Evolutionary conservation across 179 eudicot species (phyloP), one percentile per base, ranked within the genome.

Genomic region (Silene noctiflora): DNA sequence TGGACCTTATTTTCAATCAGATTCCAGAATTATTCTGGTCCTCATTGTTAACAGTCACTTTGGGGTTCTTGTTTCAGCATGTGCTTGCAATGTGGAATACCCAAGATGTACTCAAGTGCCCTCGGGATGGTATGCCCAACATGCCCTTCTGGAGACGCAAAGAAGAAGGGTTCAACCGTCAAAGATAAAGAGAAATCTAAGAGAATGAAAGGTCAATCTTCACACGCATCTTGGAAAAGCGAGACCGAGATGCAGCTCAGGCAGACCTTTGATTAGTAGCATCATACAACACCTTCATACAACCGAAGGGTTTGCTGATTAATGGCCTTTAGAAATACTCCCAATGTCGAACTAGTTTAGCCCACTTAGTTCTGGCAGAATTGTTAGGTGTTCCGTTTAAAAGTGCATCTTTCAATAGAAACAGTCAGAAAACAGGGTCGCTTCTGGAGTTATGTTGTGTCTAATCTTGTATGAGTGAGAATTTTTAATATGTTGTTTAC

Each of bases 211-310:
- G 98, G 99, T 21, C 99, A 95, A 72, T 95, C 99, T 39, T 91
- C 98, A 8, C 99, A 93, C 56, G 93, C 99, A 0, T 85, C 94
- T 0, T 95, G 99, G 99, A 95, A 95, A 81, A 95, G 96, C 58
- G 99, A 95, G 89, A 88, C 97, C 0, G 99, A 95, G 80, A 93
- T 95, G 99, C 95, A 89, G 63, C 97, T 95, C 29, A 85, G 98
- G 33, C 99, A 93, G 83, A 93, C 89, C 69, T 95, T 92, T 82
- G 98, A 94, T 87, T 94, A 84, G 82, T 69, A n/a, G 51, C 48
- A 12, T 42, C 27, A 17, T 19, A 71, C 24, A 29, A 25, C 24
- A 25, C 3, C 73, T 17, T 48, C 39, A 53, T 29, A 70, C 27
- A 51, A 21, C 51, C 39, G 72, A 46, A 46, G 53, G 53, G 53